Evolutionary conservation across 2,329 filamentous ascomycete genomes (phyloP), one percentile per base, ranked within the genome.

Genomic region (Byssoonygena ceratinophila): DNA sequence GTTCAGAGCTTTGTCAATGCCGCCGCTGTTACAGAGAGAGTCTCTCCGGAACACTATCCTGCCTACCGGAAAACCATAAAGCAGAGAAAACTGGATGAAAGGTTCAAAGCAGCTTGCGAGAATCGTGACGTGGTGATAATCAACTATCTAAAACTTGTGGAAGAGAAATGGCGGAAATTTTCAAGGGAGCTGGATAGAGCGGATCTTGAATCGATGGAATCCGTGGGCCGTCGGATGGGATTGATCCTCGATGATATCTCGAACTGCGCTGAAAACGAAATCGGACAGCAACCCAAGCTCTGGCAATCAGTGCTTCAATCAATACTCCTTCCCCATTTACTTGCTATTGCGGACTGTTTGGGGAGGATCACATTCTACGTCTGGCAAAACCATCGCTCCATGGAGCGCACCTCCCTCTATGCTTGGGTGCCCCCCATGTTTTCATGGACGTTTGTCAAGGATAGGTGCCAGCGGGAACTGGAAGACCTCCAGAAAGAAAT

Each of bases 21-120:
- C 14, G 25, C 25, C 12, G 20, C 43, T 32, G 25, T 22, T n/a
- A 14, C 43, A 16, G 4, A 46, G 25, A 34, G 25, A 46, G 8
- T 46, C 16, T n/a, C 43, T 18, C 43, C 20, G 7, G 14, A 7
- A 9, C 14, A 22, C 2, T 22, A 46, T 23, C 12, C 5, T 18
- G 43, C 25, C 12, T 46, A 46, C 43, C 16, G 25, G 25, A 31
- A 46, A n/a, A 46, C 32, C n/a, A 46, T 46, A 16, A 32, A 46
- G n/a, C 2, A 31, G 4, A 25, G 23, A 34, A 34, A 25, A 14
- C 9, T 46, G 43, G 14, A 31, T 14, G 14, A 46, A 31, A 31
- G 14, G 25, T 46, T 46, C 25, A n/a, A 46, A 46, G 29, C 2
- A 9, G 9, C 6, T 12, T 46, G 43, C 20, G 43, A 46, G 25